Conservation (phyloP, 441 rosid species). For the Populus tomentosa region DNA sequence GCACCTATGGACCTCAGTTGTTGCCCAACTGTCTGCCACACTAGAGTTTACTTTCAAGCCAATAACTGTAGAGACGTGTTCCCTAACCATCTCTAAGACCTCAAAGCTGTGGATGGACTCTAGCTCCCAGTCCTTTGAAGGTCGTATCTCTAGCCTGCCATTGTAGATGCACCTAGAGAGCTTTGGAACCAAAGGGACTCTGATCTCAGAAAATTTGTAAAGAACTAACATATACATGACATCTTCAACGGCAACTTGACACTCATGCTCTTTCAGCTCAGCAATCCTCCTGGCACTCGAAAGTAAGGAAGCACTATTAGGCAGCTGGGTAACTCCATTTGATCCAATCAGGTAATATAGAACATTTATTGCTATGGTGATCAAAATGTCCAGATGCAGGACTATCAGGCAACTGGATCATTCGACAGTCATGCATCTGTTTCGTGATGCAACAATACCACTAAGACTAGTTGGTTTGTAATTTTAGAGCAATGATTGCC, state of each 20-base stretch:
- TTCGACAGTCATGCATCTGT: background rate
- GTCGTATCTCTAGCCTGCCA: slow-evolving; percentile 78
- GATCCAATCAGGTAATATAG: background rate
- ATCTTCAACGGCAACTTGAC: slow-evolving; percentile 71
- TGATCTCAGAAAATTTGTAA: slow-evolving; percentile 73
- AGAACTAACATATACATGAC: slow-evolving; percentile 78
- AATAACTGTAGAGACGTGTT: slow-evolving; percentile 65
- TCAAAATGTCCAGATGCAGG: background rate
- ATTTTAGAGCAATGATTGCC: slow-evolving; percentile 1
- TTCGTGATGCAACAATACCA: background rate
- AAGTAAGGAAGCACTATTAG: slow-evolving; percentile 4
- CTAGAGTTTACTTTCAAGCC: slow-evolving; percentile 73
- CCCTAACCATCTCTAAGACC: slow-evolving; percentile 61
- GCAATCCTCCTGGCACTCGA: slow-evolving; percentile 69
- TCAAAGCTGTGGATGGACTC: slow-evolving; percentile 74
- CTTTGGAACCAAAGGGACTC: slow-evolving; percentile 80
- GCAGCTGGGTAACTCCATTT: background rate
- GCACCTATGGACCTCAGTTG: slow-evolving; percentile 49
- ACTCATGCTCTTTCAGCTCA: slow-evolving; percentile 54
- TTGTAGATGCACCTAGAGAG: slow-evolving; percentile 78
- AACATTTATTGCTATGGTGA: background rate
- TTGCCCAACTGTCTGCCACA: slow-evolving; percentile 77
- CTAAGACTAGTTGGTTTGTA: slow-evolving; percentile 4
- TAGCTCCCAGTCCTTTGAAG: slow-evolving; percentile 79
- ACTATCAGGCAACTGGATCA: background rate